Evolutionary conservation across 176 grass and related monocot species (phyloP), one percentile per base, ranked within the genome.

Genomic region (Themeda triandra): DNA sequence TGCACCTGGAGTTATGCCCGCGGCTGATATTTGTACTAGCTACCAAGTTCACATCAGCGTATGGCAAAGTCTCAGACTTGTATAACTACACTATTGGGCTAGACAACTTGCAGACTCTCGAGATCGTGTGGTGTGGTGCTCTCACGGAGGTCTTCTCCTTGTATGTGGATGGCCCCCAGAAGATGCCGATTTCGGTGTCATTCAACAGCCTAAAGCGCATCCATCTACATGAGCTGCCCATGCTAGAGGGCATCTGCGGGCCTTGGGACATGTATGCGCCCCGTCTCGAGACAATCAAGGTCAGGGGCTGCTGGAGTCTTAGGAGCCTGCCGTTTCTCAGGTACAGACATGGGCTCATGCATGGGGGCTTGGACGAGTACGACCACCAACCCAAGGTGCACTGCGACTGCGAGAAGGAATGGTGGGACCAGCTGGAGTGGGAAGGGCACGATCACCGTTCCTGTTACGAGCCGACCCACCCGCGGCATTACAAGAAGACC

Each of bases 381-480:
- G 42, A 45, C 42, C 12, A 45, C 12, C 12, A 45, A 45, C 42
- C 42, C 42, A 45, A 40, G 18, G 83, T 77, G 32, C 23, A 84
- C 3, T 84, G 73, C 45, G 73, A 85, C 25, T 77, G 74, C 35
- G 83, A 85, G 74, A 69, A 78, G 44, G 83, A 85, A 1, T 85
- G 83, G 74, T 85, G 83, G 83, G 83, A 85, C 2, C 0, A 6
- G 11, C 48, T 85, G 0, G 49, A 69, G 12, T 85, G 83, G 73
- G 63, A 85, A 49, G 46, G 46, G 46, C 15, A 17, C 15, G 15
- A 18, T 18, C 49, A 53, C 49, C 49, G 17, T 21, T 53, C 18
- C 49, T 21, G 6, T 4, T 53, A 53, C 13, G 10, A 53, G 49
- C 49, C 18, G 15, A 49, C 46, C 46, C 46, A 49, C 46, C 46